phyloP scores from a whole-genome alignment of 176 grass and related monocot species.

The Bolboschoenus planiculmis region DNA sequence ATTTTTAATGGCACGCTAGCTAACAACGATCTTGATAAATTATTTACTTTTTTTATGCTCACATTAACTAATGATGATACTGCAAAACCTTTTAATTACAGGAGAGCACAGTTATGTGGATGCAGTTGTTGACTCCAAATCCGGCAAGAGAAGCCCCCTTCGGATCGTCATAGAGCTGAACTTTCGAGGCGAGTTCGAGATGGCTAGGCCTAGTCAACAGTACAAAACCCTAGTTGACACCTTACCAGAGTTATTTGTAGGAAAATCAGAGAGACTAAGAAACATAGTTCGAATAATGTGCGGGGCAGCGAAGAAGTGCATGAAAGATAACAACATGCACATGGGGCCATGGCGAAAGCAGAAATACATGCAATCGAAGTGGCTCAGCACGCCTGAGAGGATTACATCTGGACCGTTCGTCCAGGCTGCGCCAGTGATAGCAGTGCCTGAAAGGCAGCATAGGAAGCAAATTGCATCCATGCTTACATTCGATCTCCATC shows the following conservation, averaged over 20 bases:
- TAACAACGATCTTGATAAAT: neutral
- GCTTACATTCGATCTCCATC: slow-evolving; percentile 32
- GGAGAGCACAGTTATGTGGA: slow-evolving; percentile 93
- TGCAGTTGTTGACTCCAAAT: slow-evolving; percentile 32
- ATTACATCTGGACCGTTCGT: neutral
- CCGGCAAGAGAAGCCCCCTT: slow-evolving; percentile 42
- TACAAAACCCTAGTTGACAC: slow-evolving; percentile 57
- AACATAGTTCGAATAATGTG: slow-evolving; percentile 69
- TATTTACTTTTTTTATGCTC: neutral
- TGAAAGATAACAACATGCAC: slow-evolving; percentile 98
- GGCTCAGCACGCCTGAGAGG: slow-evolving; percentile 24
- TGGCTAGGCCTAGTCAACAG: slow-evolving; percentile 59
- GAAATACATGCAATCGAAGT: slow-evolving; percentile 34
- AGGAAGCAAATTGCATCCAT: slow-evolving; percentile 23
- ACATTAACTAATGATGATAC: neutral
- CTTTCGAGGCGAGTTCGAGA: slow-evolving; percentile 82
- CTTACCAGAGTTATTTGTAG: slow-evolving; percentile 68
- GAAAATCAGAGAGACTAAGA: slow-evolving; percentile 63
- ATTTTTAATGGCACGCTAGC: neutral
- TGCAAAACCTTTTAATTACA: slow-evolving; percentile 4
- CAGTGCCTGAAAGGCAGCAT: neutral
- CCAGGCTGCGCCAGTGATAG: neutral
- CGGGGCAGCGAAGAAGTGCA: slow-evolving; percentile 74
- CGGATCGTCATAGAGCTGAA: slow-evolving; percentile 76
- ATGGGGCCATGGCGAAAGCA: slow-evolving; percentile 82